These are phyloP conservation scores for Styphnolobium japonicum DNA, from an alignment of 306 rosid species.

Conservation along the genomic window DNA sequence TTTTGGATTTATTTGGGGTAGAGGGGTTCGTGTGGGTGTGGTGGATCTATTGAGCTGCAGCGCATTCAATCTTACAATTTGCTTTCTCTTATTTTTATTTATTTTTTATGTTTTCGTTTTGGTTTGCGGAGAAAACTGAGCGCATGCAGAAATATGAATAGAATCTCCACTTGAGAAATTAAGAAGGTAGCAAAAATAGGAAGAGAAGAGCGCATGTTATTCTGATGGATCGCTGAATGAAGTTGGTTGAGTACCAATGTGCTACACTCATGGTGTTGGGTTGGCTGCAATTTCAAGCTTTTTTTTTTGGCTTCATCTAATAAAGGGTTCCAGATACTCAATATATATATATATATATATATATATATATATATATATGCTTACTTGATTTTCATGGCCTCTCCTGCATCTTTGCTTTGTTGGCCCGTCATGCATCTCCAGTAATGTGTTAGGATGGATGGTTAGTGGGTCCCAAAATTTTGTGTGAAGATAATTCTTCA, in stretches of 20 bases:
- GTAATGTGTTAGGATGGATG: not conserved
- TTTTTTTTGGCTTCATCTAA: no score
- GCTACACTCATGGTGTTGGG: no score
- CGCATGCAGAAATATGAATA: not conserved
- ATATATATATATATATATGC: no score
- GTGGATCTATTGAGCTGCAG: constrained; percentile 28
- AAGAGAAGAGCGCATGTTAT: not conserved
- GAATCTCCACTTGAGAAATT: no score
- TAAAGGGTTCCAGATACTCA: no score
- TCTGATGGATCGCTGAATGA: no score
- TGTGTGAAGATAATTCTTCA: not conserved
- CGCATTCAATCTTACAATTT: not conserved
- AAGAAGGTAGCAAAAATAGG: not conserved
- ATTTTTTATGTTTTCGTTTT: not conserved
- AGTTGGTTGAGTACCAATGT: no score
- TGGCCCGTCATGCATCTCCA: not conserved
- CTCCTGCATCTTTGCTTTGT: not conserved
- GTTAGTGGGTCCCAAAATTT: not conserved
- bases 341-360: not conserved
- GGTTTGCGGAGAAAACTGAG: constrained; percentile 9
- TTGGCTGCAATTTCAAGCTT: no score
- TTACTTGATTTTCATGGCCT: not conserved
- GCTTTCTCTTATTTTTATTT: no score
- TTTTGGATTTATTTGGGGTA: not conserved
- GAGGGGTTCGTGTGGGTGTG: not conserved